A percentile compares a stretch with the other conserved stretches of the same genome.
Conservation (phyloP, 2,329 filamentous ascomycete species). For the Apiospora phragmitis region DNA sequence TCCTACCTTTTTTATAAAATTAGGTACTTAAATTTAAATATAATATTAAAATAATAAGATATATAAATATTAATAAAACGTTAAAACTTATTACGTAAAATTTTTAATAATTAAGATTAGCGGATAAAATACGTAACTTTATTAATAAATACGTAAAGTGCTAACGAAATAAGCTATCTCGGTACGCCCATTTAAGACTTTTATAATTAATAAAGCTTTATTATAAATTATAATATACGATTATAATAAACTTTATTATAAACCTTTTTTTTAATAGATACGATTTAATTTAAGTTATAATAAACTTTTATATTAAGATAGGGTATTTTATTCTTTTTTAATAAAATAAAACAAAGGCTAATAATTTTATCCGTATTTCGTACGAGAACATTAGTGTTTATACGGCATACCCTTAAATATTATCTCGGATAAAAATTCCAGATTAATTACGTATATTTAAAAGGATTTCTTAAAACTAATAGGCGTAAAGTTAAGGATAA, state of each 20-base stretch:
- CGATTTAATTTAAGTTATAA: not conserved
- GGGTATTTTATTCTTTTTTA: not conserved
- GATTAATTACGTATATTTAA: not conserved
- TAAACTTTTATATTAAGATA: not conserved
- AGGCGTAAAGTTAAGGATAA: not conserved
- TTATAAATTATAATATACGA: not conserved
- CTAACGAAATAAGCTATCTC: not conserved
- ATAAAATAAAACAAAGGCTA: not conserved
- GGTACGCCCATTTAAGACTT: not conserved
- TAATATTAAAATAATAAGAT: not conserved
- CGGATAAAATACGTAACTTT: not conserved
- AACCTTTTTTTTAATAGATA: not conserved
- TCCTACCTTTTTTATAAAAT: not conserved
- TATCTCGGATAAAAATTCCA: not conserved
- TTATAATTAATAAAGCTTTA: not conserved
- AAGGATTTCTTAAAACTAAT: not conserved
- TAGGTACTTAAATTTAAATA: not conserved
- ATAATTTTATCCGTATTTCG: not conserved
- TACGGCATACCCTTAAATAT: not conserved
- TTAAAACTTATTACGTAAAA: not conserved
- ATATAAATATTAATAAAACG: not conserved
- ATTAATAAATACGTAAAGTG: not conserved
- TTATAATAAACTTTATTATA: not conserved
- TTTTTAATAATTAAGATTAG: not conserved
- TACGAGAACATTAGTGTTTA: not conserved